Base-by-base conservation (phyloP, 345 rosid species). In the Eucalyptus curtisii region DNA sequence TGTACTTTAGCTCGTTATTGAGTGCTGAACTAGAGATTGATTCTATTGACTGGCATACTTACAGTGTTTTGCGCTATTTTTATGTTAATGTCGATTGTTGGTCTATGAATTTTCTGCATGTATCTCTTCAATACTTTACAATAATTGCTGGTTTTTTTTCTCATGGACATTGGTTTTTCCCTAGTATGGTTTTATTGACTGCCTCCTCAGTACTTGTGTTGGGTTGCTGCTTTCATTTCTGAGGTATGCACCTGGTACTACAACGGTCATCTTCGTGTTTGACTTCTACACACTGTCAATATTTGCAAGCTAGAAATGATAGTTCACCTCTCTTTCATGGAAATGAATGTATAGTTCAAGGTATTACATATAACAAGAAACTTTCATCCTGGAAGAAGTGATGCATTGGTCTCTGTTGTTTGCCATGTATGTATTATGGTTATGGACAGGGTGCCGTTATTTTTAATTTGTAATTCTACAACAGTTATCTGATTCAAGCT, bases 191-290 rank as follows among this genome's bases (percentile, higher is more conserved):
- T 95, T 95, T 92, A 91, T 95, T 64, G 98, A 98, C 79, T 97
- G 99, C 99, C 91, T 98, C 92, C 96, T 97, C 92, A 97, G 99
- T 94, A 98, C 99, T 61, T 90, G 93, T 89, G 99, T 97, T 89
- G 99, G 99, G 87, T 92, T 98, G 90, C 88, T 96, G 91, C 99
- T 98, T 90, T 97, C 99, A 86, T 98, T 98, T 96, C 93, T 97
- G 94, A 97, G 99, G 99, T 98, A 94, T 88, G 91, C 47, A 59
- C 15, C 68, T 66, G 40, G 52, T 37, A 7, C 15, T 87, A 33
- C n/a, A 17, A 45, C 57, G 27, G 31, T 59, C 68, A 59, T 59
- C 68, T 27, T 59, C 8, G 68, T 59, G 68, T 42, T 30, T 49
- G 37, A 10, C 49, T 27, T 55, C 17, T 71, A n/a, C 50, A 52